Evolutionary conservation across 805 yeast genomes (phyloP).

Genomic region (Isabelozyma heimii): DNA sequence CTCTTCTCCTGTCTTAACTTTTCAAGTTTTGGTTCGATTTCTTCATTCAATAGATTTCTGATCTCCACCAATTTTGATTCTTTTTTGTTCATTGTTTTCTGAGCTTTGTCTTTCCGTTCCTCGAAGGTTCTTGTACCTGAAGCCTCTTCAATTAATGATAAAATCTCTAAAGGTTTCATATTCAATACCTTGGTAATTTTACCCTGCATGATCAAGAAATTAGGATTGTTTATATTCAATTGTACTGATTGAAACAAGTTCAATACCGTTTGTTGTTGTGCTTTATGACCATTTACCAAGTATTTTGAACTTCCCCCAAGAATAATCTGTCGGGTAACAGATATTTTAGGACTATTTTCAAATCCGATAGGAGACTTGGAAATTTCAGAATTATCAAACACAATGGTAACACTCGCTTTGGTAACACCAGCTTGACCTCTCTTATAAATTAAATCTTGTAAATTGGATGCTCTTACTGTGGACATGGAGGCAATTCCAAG

Average conservation of each 20-base stretch:
- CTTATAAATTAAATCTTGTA: slow-evolving; percentile 92
- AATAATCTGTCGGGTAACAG: slow-evolving; percentile 87
- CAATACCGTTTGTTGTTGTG: slow-evolving; percentile 89
- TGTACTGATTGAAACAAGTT: slow-evolving; percentile 93
- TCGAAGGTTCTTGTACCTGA: slow-evolving; percentile 97
- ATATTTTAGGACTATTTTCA: slow-evolving; percentile 70
- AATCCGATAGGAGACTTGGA: slow-evolving; percentile 84
- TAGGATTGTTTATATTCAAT: slow-evolving; percentile 93
- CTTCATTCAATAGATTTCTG: slow-evolving; percentile 69
- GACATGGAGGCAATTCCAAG: slow-evolving; percentile 91
- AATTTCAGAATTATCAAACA: slow-evolving; percentile 82
- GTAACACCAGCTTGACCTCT: slow-evolving; percentile 98
- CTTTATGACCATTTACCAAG: slow-evolving; percentile 91
- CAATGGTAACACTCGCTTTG: slow-evolving; percentile 93
- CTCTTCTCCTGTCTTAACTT: slow-evolving; percentile 79
- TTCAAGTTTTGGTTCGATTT: slow-evolving; percentile 89
- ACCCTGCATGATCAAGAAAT: slow-evolving; percentile 98
- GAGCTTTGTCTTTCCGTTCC: slow-evolving; percentile 87
- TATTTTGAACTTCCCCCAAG: slow-evolving; percentile 92
- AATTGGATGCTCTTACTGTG: slow-evolving; percentile 89
- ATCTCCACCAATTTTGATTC: slow-evolving; percentile 82
- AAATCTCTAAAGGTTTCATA: slow-evolving; percentile 89
- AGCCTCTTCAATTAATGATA: slow-evolving; percentile 93
- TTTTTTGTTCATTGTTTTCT: slow-evolving; percentile 86
- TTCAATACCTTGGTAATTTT: slow-evolving; percentile 94